A percentile compares a stretch with the other conserved stretches of the same genome.
Evolutionary conservation across 2,329 filamentous ascomycete genomes (phyloP).

Genomic region (Nothomitra cinnamomea): DNA sequence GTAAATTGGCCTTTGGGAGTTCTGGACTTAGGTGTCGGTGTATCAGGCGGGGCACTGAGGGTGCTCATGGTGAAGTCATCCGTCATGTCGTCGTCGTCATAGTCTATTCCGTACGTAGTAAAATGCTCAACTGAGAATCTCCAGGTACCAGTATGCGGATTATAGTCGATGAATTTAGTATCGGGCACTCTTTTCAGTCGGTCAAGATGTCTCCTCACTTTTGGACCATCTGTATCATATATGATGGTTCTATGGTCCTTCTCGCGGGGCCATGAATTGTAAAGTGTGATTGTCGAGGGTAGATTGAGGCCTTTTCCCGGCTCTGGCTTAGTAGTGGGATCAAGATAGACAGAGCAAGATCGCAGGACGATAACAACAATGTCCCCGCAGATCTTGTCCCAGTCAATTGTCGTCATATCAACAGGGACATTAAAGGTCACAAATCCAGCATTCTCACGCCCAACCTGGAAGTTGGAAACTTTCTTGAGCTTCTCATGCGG

Average conservation of each 20-base stretch:
- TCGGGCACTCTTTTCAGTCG: constrained; percentile 62
- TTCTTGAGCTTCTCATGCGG: constrained; percentile 60
- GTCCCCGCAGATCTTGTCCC: constrained; percentile 62
- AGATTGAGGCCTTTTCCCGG: constrained; percentile 84
- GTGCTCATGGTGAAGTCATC: constrained; percentile 30
- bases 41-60: constrained; percentile 33
- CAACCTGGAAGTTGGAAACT: constrained; percentile 61
- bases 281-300: constrained; percentile 68
- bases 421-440: constrained; percentile 70
- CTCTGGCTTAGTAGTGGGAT: constrained; percentile 59
- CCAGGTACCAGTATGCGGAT: constrained; percentile 70
- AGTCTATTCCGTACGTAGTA: constrained; percentile 82
- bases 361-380: constrained; percentile 65
- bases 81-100: constrained; percentile 46
- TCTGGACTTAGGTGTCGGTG: constrained; percentile 20
- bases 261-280: constrained; percentile 82
- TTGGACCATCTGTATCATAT: constrained; percentile 42
- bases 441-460: constrained; percentile 63
- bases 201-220: constrained; percentile 65
- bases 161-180: constrained; percentile 70
- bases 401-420: constrained; percentile 61
- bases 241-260: constrained; percentile 38
- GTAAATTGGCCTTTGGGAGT: constrained; percentile 10
- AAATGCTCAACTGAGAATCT: constrained; percentile 89
- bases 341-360: constrained; percentile 73